Base-by-base conservation (phyloP, 2,329 filamentous ascomycete species). In the Aspergillus oerlinghausenensis region DNA sequence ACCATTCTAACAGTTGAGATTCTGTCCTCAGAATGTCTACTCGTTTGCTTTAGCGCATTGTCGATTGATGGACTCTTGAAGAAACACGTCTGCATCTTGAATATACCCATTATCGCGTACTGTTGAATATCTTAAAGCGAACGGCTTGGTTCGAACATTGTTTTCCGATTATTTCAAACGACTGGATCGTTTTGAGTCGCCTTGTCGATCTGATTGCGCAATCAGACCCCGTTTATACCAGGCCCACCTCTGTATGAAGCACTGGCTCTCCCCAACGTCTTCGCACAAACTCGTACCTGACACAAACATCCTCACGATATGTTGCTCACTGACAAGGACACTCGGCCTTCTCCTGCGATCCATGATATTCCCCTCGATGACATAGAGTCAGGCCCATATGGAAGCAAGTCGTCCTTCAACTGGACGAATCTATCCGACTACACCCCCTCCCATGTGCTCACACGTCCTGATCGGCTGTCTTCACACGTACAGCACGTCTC, bases 291-390 rank as follows among this genome's bases (percentile, higher is more conserved):
- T 17, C 14, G 17, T 38, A 38, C 32, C 32, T 14, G 11, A 14
- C n/a, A 48, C n/a, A 26, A 38, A 48, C 38, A 8, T 10, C n/a
- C 26, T 9, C 23, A 26, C 35, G 49, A 45, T 23, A 66, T 66
- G 63, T 57, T 58, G 51, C 51, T 54, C 35, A 26, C 51, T 21
- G 53, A 65, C 19, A 56, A 62, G 21, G 58, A 59, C 11, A 32
- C 47, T 43, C 60, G 58, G 11, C 58, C 59, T 50, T 60, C 67
- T n/a, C 63, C 63, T 5, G 63, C 66, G 43, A 63, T 65, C 19
- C 57, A 64, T 38, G 63, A 67, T 47, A 63, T 71, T 17, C 68
- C 70, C 8, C 55, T 71, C 17, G 58, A 62, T 49, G 68, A 71
- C 52, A 60, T 73, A 9, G 70, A 73, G 57, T 63, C 60, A 3